A percentile compares a stretch with the other conserved stretches of the same genome.
Conservation (phyloP, 148 eudicot species). For the Fagopyrum tataricum region DNA sequence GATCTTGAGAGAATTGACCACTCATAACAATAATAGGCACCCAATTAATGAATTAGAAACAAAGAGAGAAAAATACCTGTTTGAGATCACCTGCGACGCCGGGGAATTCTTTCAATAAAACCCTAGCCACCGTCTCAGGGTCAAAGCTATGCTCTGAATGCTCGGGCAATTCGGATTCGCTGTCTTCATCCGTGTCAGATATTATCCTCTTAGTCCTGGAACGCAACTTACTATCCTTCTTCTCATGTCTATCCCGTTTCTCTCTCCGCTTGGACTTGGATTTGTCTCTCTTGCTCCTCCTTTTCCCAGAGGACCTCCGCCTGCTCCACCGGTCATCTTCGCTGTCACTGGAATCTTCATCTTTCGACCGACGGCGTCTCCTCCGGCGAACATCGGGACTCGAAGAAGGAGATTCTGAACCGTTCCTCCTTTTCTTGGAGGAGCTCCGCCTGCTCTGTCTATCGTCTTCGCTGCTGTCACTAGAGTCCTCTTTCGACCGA, state of each 20-base stretch:
- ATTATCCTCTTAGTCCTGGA: constrained; percentile 26
- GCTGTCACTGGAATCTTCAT: constrained; percentile 1
- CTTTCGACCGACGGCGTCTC: constrained; percentile 15
- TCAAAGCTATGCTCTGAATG: constrained; percentile 23
- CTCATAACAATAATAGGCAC: too few species aligned
- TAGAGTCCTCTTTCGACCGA: too few species aligned
- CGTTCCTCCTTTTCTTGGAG: neutral
- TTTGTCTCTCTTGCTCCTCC: constrained; percentile 27
- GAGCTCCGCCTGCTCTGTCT: too few species aligned
- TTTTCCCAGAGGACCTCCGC: constrained; percentile 24
- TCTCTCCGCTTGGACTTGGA: constrained; percentile 21
- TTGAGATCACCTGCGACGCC: constrained; percentile 63
- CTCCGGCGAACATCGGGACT: constrained; percentile 18
- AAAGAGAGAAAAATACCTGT: constrained; percentile 23
- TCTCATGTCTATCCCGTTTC: constrained; percentile 23
- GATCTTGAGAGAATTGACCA: too few species aligned
- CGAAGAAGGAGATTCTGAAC: constrained; percentile 12
- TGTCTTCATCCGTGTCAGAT: constrained; percentile 36
- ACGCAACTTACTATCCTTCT: constrained; percentile 20
- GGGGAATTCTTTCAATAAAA: constrained; percentile 59
- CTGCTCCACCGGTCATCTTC: constrained; percentile 16
- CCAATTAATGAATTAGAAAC: neutral
- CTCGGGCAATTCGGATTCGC: constrained; percentile 23
- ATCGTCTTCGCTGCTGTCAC: too few species aligned
- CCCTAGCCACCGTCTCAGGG: constrained; percentile 39